These are phyloP conservation scores for Ziziphus jujuba DNA, from an alignment of 306 rosid species.

Conservation along the genomic window DNA sequence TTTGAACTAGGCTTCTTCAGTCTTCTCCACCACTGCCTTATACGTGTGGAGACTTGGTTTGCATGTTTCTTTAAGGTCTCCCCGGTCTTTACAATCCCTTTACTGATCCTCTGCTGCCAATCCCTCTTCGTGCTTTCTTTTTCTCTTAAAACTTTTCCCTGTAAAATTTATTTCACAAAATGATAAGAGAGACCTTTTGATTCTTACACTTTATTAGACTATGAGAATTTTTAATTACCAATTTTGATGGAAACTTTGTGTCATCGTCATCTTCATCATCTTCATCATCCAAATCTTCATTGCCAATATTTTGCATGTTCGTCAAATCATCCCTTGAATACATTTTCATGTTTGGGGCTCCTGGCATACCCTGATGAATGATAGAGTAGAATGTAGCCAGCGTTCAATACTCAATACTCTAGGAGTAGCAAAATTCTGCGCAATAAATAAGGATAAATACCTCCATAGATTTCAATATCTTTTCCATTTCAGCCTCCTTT, in stretches of 20 bases:
- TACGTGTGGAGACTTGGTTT: conserved; percentile 46
- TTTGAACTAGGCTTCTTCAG: too few species aligned
- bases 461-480: conserved; percentile 88
- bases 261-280: conserved; percentile 53
- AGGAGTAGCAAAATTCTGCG: background rate
- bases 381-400: conserved; percentile 10
- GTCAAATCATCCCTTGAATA: conserved; percentile 85
- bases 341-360: conserved; percentile 98
- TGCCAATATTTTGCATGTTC: conserved; percentile 74
- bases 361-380: conserved; percentile 93
- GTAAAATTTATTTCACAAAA: conserved; percentile 12
- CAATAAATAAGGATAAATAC: conserved; percentile 35
- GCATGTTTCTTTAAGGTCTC: conserved; percentile 67
- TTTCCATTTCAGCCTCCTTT: conserved; percentile 98
- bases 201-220: background rate
- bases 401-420: background rate
- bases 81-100: conserved; percentile 47
- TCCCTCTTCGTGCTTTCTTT: conserved; percentile 53
- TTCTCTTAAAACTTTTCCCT: conserved; percentile 73
- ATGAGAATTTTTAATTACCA: conserved; percentile 47
- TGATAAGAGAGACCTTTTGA: background rate
- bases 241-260: conserved; percentile 53
- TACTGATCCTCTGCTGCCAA: conserved; percentile 56
- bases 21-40: conserved; percentile 63
- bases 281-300: conserved; percentile 58